Evolutionary conservation across 306 rosid genomes (phyloP).

Genomic region (Fragaria nilgerrensis): DNA sequence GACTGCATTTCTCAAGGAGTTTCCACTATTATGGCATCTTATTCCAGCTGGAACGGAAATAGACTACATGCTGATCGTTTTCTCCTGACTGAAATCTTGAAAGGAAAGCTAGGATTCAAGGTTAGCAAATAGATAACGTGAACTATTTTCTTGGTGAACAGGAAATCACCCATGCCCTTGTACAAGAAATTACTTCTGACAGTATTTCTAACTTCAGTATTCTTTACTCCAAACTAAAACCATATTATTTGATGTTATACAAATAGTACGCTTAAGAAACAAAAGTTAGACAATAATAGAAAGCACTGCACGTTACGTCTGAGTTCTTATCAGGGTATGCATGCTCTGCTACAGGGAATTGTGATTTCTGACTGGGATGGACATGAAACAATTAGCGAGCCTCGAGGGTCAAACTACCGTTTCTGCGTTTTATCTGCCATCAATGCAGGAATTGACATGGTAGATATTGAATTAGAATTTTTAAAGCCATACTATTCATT

Average conservation of each 20-base stretch:
- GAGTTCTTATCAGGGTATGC: neutral
- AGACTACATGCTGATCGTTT: conserved; percentile 52
- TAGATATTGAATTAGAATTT: conserved; percentile 29
- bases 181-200: neutral
- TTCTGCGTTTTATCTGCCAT: conserved; percentile 54
- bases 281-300: neutral
- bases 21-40: conserved; percentile 77
- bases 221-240: neutral
- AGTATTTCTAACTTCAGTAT: neutral
- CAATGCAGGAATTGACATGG: conserved; percentile 93
- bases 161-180: neutral
- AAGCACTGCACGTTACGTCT: neutral
- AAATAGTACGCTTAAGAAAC: neutral
- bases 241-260: neutral
- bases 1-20: conserved; percentile 79
- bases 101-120: conserved; percentile 66
- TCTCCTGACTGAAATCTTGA: conserved; percentile 63
- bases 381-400: conserved; percentile 55
- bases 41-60: conserved; percentile 73
- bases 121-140: conserved; percentile 27
- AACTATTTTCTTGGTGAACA: neutral
- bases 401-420: conserved; percentile 58
- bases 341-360: conserved; percentile 53
- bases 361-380: conserved; percentile 85
- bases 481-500: conserved; percentile 1